A percentile compares a stretch with the other conserved stretches of the same genome.
Conservation (phyloP, 2,329 filamentous ascomycete species). For the Aspergillus sp. region DNA sequence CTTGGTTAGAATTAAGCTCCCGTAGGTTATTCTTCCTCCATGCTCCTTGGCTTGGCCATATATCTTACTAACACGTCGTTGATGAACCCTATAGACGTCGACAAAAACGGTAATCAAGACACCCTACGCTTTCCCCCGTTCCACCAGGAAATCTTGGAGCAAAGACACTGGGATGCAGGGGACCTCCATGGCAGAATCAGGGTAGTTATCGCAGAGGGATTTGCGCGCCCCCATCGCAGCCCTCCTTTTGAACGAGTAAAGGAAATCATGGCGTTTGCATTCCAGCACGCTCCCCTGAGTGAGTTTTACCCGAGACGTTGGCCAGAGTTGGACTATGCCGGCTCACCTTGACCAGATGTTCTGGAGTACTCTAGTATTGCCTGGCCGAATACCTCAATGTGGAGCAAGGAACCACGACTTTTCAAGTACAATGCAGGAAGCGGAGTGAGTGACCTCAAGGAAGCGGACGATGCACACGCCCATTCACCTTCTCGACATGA, state of each 20-base stretch:
- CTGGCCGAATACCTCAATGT: slow-evolving; percentile 75
- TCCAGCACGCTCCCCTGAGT: slow-evolving; percentile 81
- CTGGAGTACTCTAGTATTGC: slow-evolving; percentile 73
- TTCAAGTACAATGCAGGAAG: slow-evolving; percentile 33
- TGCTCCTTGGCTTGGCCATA: slow-evolving; percentile 40
- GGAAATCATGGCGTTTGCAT: slow-evolving; percentile 75
- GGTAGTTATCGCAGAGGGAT: slow-evolving; percentile 72
- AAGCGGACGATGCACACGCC: slow-evolving; percentile 57
- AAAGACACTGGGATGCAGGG: slow-evolving; percentile 69
- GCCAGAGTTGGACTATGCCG: neutral
- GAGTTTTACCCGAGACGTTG: slow-evolving; percentile 26
- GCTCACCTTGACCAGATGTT: slow-evolving; percentile 55
- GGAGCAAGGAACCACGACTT: slow-evolving; percentile 51
- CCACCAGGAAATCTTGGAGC: slow-evolving; percentile 65
- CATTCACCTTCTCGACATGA: slow-evolving; percentile 59
- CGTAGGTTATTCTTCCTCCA: slow-evolving; percentile 27
- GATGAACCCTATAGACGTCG: slow-evolving; percentile 34
- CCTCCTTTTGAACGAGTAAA: slow-evolving; percentile 65
- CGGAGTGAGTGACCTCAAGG: slow-evolving; percentile 39
- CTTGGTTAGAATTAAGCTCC: slow-evolving; percentile 33
- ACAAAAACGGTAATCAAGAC: slow-evolving; percentile 59
- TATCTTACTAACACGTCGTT: slow-evolving; percentile 1
- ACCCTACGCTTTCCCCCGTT: slow-evolving; percentile 72
- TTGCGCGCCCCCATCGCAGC: slow-evolving; percentile 51
- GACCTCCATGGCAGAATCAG: slow-evolving; percentile 75